These are phyloP conservation scores for Ogataea haglerorum DNA, from an alignment of 805 yeast species.

Conservation along the genomic window DNA sequence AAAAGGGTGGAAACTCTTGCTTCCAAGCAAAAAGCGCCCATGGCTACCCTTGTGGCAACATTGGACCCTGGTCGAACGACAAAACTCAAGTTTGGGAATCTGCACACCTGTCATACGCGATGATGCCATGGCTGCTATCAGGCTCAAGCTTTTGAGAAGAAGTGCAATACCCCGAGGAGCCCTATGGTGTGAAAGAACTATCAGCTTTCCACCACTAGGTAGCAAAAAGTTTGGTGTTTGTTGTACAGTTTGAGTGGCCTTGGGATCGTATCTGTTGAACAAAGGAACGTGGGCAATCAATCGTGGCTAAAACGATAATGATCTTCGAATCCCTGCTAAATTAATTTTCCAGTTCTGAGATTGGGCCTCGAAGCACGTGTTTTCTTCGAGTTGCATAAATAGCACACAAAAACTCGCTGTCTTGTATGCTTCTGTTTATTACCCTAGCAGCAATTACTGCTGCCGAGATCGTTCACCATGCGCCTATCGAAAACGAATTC, in stretches of 20 bases:
- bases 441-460: background rate
- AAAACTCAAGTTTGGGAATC: constrained; percentile 53
- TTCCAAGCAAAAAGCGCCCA: constrained; percentile 41
- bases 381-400: too few relatives aligned
- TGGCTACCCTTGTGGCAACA: constrained; percentile 55
- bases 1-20: constrained; percentile 54
- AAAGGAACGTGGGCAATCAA: too few relatives aligned
- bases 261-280: too few relatives aligned
- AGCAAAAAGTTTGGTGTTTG: background rate
- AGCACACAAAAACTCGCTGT: background rate
- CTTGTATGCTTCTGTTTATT: background rate
- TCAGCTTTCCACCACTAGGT: background rate
- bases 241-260: too few relatives aligned
- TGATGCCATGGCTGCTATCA: constrained; percentile 44
- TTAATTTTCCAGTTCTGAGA: too few relatives aligned
- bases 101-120: constrained; percentile 45
- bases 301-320: too few relatives aligned
- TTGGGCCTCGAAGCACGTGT: too few relatives aligned
- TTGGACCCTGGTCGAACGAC: constrained; percentile 55
- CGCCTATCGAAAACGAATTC: constrained; percentile 14
- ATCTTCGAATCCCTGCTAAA: too few relatives aligned
- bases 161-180: constrained; percentile 36
- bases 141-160: constrained; percentile 39
- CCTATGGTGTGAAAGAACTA: constrained; percentile 23
- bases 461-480: constrained; percentile 15